These are phyloP conservation scores for Aspergillus hiratsukae DNA, from an alignment of 2,329 filamentous ascomycete genomes.

Conservation along the genomic window DNA sequence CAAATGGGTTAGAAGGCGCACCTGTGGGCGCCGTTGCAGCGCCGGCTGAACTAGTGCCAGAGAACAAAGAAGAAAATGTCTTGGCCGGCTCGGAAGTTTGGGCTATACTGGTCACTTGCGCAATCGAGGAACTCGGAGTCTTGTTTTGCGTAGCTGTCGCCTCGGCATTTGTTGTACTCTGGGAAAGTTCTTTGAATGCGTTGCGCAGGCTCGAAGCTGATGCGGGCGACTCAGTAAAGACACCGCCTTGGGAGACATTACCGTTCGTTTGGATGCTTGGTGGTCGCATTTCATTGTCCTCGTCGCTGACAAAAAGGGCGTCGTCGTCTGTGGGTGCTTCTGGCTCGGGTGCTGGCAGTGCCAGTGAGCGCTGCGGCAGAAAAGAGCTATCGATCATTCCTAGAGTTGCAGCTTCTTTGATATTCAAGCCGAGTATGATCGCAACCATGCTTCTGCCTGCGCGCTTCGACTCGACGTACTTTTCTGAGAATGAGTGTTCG, in stretches of 20 bases:
- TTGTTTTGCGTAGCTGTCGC: not conserved
- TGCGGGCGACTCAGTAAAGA: conserved; percentile 6
- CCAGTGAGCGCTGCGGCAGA: conserved; percentile 24
- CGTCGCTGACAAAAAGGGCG: conserved; percentile 35
- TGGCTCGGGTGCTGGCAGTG: conserved; percentile 21
- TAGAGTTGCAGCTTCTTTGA: conserved; percentile 46
- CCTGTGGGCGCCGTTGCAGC: not conserved
- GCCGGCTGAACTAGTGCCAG: not conserved
- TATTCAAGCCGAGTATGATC: conserved; percentile 53
- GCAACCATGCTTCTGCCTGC: conserved; percentile 52
- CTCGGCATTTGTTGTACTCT: not conserved
- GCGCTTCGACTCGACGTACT: conserved; percentile 56
- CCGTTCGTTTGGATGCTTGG: conserved; percentile 15
- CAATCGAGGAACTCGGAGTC: not conserved
- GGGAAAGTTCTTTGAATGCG: conserved; percentile 20
- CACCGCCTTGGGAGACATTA: conserved; percentile 10
- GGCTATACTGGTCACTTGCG: conserved; percentile 1
- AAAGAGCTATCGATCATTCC: conserved; percentile 47
- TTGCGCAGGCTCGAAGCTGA: conserved; percentile 12
- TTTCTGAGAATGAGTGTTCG: conserved; percentile 52
- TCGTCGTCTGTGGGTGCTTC: conserved; percentile 29
- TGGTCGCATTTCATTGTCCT: conserved; percentile 28
- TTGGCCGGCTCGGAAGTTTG: conserved; percentile 12
- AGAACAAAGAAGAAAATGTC: conserved; percentile 6
- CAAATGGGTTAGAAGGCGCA: conserved; percentile 11